Conservation (phyloP, 768 basidiomycete genomes). For the Mycena alexandri region DNA sequence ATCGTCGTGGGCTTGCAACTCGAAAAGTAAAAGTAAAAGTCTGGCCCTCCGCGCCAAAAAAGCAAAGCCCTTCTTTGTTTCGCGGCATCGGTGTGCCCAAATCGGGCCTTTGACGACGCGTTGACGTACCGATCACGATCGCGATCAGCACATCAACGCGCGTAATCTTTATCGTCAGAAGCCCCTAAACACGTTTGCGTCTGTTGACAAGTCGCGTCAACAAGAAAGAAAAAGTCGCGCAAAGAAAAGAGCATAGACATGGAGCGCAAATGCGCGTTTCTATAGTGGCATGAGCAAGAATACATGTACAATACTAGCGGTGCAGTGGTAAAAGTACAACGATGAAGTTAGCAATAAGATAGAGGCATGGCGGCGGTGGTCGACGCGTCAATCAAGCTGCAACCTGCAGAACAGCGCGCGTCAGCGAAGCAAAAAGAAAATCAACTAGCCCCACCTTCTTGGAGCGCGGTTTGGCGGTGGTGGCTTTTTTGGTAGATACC, state of each 20-base stretch:
- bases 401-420: neutral
- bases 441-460: constrained; percentile 6
- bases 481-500: neutral
- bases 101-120: neutral
- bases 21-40: too few relatives aligned
- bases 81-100: too few relatives aligned
- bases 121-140: neutral
- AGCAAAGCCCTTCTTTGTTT: too few relatives aligned
- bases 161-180: neutral
- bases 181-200: neutral
- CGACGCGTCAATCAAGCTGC: constrained; percentile 10
- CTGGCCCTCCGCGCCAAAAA: too few relatives aligned
- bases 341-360: constrained; percentile 18
- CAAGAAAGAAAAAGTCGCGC: neutral
- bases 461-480: constrained; percentile 5
- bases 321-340: constrained; percentile 21
- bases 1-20: too few relatives aligned
- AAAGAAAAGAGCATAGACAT: neutral
- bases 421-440: neutral
- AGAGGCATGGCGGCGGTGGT: neutral
- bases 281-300: neutral
- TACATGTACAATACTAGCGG: constrained; percentile 2
- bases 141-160: neutral
- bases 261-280: neutral
- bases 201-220: too few relatives aligned